Conservation (phyloP, 768 basidiomycete genomes). For the Kwoniella botswanensis region DNA sequence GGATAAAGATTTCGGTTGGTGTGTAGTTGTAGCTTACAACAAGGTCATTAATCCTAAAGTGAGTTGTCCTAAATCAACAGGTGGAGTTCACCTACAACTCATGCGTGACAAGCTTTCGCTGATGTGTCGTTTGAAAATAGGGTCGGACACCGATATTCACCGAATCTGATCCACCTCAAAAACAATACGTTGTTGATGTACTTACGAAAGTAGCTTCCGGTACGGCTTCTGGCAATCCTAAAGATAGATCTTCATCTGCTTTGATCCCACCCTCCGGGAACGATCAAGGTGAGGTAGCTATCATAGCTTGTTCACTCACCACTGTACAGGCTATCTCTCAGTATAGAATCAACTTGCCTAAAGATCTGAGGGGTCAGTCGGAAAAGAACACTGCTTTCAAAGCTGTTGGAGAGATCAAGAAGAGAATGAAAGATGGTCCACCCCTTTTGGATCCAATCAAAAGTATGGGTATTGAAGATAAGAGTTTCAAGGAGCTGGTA, state of each 20-base stretch:
- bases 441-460: conserved; percentile 85
- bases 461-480: conserved; percentile 95
- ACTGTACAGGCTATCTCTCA: conserved; percentile 86
- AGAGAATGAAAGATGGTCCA: conserved; percentile 85
- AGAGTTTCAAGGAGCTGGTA: conserved; percentile 84
- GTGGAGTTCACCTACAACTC: neutral
- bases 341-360: conserved; percentile 83
- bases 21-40: conserved; percentile 87
- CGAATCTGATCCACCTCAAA: conserved; percentile 74
- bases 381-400: conserved; percentile 86
- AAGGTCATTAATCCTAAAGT: conserved; percentile 81
- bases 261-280: conserved; percentile 75
- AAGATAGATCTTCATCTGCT: conserved; percentile 65
- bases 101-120: neutral
- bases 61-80: conserved; percentile 48
- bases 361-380: conserved; percentile 78
- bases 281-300: conserved; percentile 78
- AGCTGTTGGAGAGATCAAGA: conserved; percentile 86
- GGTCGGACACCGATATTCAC: conserved; percentile 60
- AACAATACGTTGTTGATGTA: conserved; percentile 92
- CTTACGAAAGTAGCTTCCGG: conserved; percentile 78
- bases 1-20: conserved; percentile 94
- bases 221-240: conserved; percentile 63
- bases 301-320: conserved; percentile 85
- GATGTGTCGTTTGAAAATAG: conserved; percentile 34